Conservation (phyloP, 306 rosid genomes). For the Vachellia collinsii region DNA sequence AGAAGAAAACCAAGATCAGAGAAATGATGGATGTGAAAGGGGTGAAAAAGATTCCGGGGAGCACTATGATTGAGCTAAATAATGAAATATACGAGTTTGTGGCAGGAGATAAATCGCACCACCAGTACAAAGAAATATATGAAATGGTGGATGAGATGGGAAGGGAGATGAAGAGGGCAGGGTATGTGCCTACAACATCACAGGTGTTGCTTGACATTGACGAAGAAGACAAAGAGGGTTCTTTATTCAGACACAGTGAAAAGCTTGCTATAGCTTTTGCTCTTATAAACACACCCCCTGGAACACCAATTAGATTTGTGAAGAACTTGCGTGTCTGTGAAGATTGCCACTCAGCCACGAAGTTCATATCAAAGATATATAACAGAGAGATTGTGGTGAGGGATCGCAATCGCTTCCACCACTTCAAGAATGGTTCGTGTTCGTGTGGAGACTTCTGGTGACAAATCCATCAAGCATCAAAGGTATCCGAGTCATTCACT, state of each 20-base stretch:
- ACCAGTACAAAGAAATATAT: slow-evolving; percentile 64
- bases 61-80: slow-evolving; percentile 90
- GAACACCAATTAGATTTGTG: slow-evolving; percentile 80
- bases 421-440: slow-evolving; percentile 74
- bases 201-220: slow-evolving; percentile 85
- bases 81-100: slow-evolving; percentile 72
- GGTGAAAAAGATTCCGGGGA: slow-evolving; percentile 81
- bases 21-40: slow-evolving; percentile 80
- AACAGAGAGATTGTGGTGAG: slow-evolving; percentile 76
- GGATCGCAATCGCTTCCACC: slow-evolving; percentile 89
- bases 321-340: slow-evolving; percentile 86
- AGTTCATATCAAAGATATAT: slow-evolving; percentile 81
- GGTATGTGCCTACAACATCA: slow-evolving; percentile 77
- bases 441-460: slow-evolving; percentile 90
- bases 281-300: slow-evolving; percentile 67
- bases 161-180: slow-evolving; percentile 78
- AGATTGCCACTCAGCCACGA: slow-evolving; percentile 91
- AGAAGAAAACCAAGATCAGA: slow-evolving; percentile 80
- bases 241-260: slow-evolving; percentile 80
- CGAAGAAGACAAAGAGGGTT: slow-evolving; percentile 89
- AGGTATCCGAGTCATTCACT: not conserved
- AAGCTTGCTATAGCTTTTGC: slow-evolving; percentile 93
- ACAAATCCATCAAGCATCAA: slow-evolving; percentile 31
- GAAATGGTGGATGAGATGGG: slow-evolving; percentile 91
- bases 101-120: slow-evolving; percentile 85